Evolutionary conservation across 768 basidiomycete genomes (phyloP), one percentile per base, ranked within the genome.

Genomic region (Gloeopeniophorella convolvens): DNA sequence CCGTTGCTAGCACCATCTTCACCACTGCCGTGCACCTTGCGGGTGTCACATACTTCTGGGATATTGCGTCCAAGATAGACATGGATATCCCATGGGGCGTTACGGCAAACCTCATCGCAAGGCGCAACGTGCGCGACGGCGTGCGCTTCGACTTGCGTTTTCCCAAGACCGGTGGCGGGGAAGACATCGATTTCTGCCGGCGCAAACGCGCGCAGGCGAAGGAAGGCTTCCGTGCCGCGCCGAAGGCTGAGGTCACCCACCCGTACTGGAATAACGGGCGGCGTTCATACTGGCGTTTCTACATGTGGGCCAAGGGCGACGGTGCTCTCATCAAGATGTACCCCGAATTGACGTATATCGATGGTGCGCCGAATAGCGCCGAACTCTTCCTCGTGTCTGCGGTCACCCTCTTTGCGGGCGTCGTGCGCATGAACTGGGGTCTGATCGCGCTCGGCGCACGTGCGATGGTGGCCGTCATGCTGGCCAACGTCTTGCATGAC

Each of bases 81-180:
- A 34, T 45, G 2, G 77, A 80, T 45, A 59, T 81, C 31, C 79
- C 80, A 0, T 82, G 81, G 80, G 80, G 81, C 1, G 77, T 80
- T 3, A 80, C 81, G 0, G 79, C 79, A 0, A 81, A 80, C 56
- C 69, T 82, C 15, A 73, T 80, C 20, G 68, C 68, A 4, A 72
- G 76, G 3, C 72, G 76, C 20, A 68, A 71, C 51, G 60, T 67
- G 28, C 56, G 66, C 2, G 78, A 80, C 37, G 70, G 66, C 0
- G 68, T 80, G n/a, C 56, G 58, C 35, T 83, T 68, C 57, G 68
- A 74, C 55, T 59, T 68, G 15, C 60, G 59, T 4, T 82, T 78
- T 55, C 82, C 80, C 3, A 81, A 79, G 64, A 83, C 79, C 3
- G 78, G 80, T 1, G 79, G 81, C 3, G 81, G 80, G 0, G 80